Base-by-base conservation (phyloP, 2,329 filamentous ascomycete species). In the Xylaria sp. region DNA sequence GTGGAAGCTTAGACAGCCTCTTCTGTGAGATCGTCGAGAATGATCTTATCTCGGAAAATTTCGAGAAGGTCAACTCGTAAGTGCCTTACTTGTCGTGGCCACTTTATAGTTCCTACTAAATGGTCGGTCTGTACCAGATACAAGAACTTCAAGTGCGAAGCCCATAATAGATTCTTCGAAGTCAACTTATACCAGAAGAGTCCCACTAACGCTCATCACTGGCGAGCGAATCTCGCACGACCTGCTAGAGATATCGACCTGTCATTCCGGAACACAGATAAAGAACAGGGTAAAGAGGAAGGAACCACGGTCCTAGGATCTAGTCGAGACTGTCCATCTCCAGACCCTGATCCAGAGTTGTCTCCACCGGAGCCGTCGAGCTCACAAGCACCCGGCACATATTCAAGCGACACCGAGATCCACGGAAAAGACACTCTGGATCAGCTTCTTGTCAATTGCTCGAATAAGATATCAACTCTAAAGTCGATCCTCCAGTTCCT, bases 131-230 rank as follows among this genome's bases (percentile, higher is more conserved):
- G 50, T 19, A 19, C n/a, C 51, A 82, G 79, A 5, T 82, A 76
- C 69, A 83, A 82, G 71, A 83, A 83, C 65, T 83, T 75, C 73
- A 79, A 74, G 55, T 83, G 80, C 57, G 62, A 56, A 1, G 25
- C 2, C 1, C 79, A 83, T 65, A 75, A 82, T 63, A 79, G 75
- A 63, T 83, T 82, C 71, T 83, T 82, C 64, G 80, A 83, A 64
- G 23, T 80, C 31, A 83, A 83, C 66, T n/a, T 83, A 1, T 83
- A 83, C 63, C 73, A 82, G 71, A 82, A 80, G 64, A 72, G 82
- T 66, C 78, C 80, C 0, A 61, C 78, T 28, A 82, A 81, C 64
- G 68, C 47, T 42, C 80, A 82, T 62, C 79, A 80, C 63, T 83
- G 80, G 79, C 74, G 79, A 23, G 70, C 71, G 2, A 78, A 80